Base-by-base conservation (phyloP, 768 basidiomycete genomes). In the Macrolepiota fuliginosa region DNA sequence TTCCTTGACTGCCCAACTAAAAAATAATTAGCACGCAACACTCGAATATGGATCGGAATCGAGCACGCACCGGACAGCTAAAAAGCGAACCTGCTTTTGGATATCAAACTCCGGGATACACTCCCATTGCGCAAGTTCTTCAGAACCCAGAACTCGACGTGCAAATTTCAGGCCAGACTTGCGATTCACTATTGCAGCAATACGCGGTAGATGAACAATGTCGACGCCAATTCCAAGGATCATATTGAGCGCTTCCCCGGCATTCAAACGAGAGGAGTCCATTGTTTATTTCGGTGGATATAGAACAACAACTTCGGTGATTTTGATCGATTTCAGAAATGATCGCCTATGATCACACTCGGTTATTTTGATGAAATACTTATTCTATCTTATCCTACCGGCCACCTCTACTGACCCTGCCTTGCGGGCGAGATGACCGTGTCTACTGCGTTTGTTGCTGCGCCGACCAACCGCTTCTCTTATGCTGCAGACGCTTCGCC, bases 1-100 rank as follows among this genome's bases (percentile, higher is more conserved):
- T 72, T 95, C 93, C 66, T 95, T 95, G 19, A 90, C 82, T 35
- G 85, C 79, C 91, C 91, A 95, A 15, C 92, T 94, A 66, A 3
- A 27, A 19, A 52, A 46, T 29, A 17, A 62, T 58, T 19, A 22
- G 36, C 13, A 39, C 27, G 63, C 19, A 62, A 39, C 53, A 64
- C 19, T 24, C 25, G 13, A 35, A 15, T 22, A 45, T 19, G 4
- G 35, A 53, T 32, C 29, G 3, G 27, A 32, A 10, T 32, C 13
- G 55, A 37, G 54, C 24, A 63, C 84, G 22, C 69, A 92, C 92
- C 92, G 82, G 40, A 93, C 89, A 35, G 86, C 88, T 19, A 94
- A 75, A 69, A 86, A 94, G 13, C 76, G 80, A 5, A 74, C 73
- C 37, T 68, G 69, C 39, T 68, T 53, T 36, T 69, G 61, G 19